phyloP scores from a whole-genome alignment of 495 filamentous ascomycete genomes.

The Darksidea phi region DNA sequence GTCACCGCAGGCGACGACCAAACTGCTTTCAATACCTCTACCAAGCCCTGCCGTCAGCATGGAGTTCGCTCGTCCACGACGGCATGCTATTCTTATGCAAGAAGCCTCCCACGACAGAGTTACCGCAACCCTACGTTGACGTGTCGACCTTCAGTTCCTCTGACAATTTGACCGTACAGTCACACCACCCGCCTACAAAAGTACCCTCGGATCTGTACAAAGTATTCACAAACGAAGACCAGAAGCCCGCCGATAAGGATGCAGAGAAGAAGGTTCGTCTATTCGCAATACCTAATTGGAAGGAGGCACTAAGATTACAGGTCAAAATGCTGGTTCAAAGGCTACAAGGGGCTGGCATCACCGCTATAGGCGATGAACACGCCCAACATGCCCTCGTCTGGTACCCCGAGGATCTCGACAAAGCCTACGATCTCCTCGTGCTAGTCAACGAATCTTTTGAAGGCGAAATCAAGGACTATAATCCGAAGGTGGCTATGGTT shows the following conservation, averaged over 20 bases:
- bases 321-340: constrained; percentile 55
- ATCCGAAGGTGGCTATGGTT: constrained; percentile 66
- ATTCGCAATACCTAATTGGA: neutral
- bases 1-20: constrained; percentile 1
- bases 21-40: constrained; percentile 16
- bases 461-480: constrained; percentile 73
- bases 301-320: constrained; percentile 41
- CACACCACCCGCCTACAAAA: constrained; percentile 31
- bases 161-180: constrained; percentile 43
- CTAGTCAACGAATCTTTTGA: constrained; percentile 76
- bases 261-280: constrained; percentile 51
- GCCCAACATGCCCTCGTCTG: constrained; percentile 63
- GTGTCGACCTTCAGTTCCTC: constrained; percentile 42
- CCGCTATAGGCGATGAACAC: constrained; percentile 58
- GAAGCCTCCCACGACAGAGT: constrained; percentile 8
- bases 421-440: constrained; percentile 70
- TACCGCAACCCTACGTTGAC: constrained; percentile 13
- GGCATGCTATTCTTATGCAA: constrained; percentile 19
- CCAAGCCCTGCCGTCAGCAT: constrained; percentile 14
- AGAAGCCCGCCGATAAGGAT: constrained; percentile 52
- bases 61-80: neutral
- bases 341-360: constrained; percentile 54
- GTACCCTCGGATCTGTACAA: constrained; percentile 48
- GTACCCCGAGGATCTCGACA: constrained; percentile 57
- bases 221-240: constrained; percentile 55